phyloP scores from a whole-genome alignment of 768 basidiomycete genomes.

The Cystobasidium ongulense region DNA sequence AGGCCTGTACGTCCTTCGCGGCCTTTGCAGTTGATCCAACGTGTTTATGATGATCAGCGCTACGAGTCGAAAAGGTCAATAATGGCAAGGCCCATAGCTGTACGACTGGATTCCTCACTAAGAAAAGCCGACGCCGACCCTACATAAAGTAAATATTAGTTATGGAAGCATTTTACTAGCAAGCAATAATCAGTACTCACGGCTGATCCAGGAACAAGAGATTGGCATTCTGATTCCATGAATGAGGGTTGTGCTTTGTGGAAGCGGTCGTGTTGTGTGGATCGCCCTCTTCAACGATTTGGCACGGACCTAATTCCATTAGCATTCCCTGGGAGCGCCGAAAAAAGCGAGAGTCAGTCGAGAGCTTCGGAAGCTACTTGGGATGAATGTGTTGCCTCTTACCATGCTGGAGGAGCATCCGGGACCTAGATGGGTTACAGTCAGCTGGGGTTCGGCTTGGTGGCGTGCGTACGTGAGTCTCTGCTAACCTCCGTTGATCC shows the following conservation, averaged over 20 bases:
- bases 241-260: conserved; percentile 7
- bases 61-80: neutral
- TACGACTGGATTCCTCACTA: neutral
- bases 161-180: too few species aligned
- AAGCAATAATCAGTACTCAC: neutral
- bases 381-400: neutral
- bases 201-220: conserved; percentile 25
- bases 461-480: neutral
- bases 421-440: neutral
- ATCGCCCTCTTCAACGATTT: conserved; percentile 10
- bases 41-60: conserved; percentile 14
- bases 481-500: conserved; percentile 28
- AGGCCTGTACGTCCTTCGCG: conserved; percentile 21
- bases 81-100: too few species aligned
- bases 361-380: neutral
- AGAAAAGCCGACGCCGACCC: conserved; percentile 20
- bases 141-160: neutral
- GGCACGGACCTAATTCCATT: conserved; percentile 23
- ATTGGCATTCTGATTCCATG: conserved; percentile 24
- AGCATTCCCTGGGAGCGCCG: neutral
- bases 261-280: conserved; percentile 19
- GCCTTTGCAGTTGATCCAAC: conserved; percentile 14
- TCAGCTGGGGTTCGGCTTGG: neutral
- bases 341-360: neutral
- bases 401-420: neutral